Evolutionary conservation across 768 basidiomycete genomes (phyloP).

Genomic region (Coprinopsis strossmayeri): DNA sequence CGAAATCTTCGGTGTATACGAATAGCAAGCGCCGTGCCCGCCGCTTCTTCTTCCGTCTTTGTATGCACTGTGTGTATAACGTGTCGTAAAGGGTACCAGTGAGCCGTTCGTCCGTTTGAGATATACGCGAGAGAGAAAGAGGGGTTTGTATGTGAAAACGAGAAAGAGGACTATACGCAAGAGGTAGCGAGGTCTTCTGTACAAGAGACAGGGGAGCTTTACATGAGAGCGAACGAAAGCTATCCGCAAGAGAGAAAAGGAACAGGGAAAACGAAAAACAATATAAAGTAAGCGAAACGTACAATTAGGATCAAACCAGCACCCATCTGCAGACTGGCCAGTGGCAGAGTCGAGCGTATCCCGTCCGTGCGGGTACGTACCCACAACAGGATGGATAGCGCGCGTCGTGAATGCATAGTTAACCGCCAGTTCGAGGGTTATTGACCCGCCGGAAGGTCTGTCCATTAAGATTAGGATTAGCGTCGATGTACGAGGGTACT

Average conservation of each 20-base stretch:
- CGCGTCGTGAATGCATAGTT: constrained; percentile 37
- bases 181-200: too few relatives aligned
- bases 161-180: too few relatives aligned
- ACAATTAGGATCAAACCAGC: constrained; percentile 32
- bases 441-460: constrained; percentile 11
- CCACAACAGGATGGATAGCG: constrained; percentile 20
- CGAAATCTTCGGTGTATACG: constrained; percentile 33
- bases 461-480: too few relatives aligned
- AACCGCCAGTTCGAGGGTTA: constrained; percentile 34
- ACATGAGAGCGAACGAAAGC: too few relatives aligned
- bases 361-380: constrained; percentile 26
- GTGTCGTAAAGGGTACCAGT: neutral
- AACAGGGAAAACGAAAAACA: too few relatives aligned
- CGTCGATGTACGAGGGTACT: neutral
- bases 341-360: constrained; percentile 21
- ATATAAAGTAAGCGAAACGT: constrained; percentile 10
- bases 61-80: constrained; percentile 29
- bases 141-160: too few relatives aligned
- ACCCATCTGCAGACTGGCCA: constrained; percentile 24
- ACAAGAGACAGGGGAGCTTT: too few relatives aligned
- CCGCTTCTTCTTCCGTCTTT: constrained; percentile 37
- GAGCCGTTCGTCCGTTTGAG: too few relatives aligned
- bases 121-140: too few relatives aligned
- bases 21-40: constrained; percentile 40
- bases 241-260: too few relatives aligned